A percentile compares a stretch with the other conserved stretches of the same genome.
phyloP scores from a whole-genome alignment of 148 eudicot species.

The Cornus kousa region DNA sequence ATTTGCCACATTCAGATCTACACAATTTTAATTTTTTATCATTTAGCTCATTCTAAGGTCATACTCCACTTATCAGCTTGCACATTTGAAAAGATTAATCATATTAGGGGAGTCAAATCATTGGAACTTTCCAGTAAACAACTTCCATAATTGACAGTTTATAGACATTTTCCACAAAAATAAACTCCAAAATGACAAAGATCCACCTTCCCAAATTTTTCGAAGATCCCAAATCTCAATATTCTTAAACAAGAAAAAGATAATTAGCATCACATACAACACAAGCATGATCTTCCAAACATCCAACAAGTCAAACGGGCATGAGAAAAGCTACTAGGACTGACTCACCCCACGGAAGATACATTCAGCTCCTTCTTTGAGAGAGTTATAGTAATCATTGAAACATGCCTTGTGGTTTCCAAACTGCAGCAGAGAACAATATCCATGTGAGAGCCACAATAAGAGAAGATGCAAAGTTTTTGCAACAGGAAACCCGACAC shows the following conservation, averaged over 20 bases:
- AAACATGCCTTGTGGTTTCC: conserved; percentile 95
- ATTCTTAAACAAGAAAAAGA: not conserved
- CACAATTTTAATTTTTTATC: not conserved
- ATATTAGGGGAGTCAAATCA: not conserved
- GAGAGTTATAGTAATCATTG: conserved; percentile 83
- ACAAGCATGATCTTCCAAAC: not conserved
- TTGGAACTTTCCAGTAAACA: not conserved
- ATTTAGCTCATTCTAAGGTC: not conserved
- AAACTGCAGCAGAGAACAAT: conserved; percentile 37
- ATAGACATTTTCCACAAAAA: not conserved
- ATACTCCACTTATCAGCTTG: not conserved
- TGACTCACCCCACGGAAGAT: conserved; percentile 60
- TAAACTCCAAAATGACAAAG: not conserved
- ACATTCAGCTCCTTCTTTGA: conserved; percentile 71
- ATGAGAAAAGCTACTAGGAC: not conserved
- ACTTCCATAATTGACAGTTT: not conserved
- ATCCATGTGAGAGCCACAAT: not conserved
- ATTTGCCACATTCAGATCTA: not conserved
- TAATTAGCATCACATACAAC: not conserved
- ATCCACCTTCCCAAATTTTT: not conserved
- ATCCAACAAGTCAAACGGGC: not conserved
- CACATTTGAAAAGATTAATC: not conserved
- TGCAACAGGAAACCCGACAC: not conserved
- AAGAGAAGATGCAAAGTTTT: not conserved
- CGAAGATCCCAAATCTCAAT: not conserved